Conservation (phyloP, 106 monocot species). For the Chionographis japonica region DNA sequence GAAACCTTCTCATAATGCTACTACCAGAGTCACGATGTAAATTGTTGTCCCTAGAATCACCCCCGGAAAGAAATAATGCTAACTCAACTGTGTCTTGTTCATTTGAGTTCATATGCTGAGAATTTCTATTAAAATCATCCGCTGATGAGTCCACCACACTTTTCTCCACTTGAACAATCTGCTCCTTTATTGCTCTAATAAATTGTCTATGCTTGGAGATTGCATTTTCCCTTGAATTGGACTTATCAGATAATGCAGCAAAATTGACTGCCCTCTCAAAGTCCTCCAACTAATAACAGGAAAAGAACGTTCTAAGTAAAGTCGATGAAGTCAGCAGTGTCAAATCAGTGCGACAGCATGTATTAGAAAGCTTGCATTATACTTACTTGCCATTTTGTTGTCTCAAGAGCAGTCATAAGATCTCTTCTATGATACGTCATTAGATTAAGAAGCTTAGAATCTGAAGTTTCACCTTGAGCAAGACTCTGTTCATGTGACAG, state of each 20-base stretch:
- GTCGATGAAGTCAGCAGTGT: not conserved
- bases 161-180: constrained; percentile 39
- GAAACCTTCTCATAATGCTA: constrained; percentile 18
- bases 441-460: constrained; percentile 24
- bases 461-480: constrained; percentile 16
- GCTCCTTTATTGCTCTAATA: constrained; percentile 59
- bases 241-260: constrained; percentile 44
- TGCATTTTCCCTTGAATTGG: constrained; percentile 52
- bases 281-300: constrained; percentile 51
- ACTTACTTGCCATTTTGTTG: constrained; percentile 75
- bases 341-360: too few species aligned
- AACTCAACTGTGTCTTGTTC: constrained; percentile 46
- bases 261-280: constrained; percentile 63
- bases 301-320: not conserved
- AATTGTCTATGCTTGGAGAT: constrained; percentile 51
- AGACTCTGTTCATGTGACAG: constrained; percentile 54
- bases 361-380: not conserved
- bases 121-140: constrained; percentile 13
- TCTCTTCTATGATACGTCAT: constrained; percentile 58
- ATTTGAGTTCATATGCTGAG: constrained; percentile 21
- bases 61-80: constrained; percentile 62
- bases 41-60: constrained; percentile 9
- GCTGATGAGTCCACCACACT: constrained; percentile 25
- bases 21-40: constrained; percentile 14
- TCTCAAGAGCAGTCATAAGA: constrained; percentile 56